These are phyloP conservation scores for Astraeus odoratus DNA, from an alignment of 768 basidiomycete genomes.

Conservation along the genomic window DNA sequence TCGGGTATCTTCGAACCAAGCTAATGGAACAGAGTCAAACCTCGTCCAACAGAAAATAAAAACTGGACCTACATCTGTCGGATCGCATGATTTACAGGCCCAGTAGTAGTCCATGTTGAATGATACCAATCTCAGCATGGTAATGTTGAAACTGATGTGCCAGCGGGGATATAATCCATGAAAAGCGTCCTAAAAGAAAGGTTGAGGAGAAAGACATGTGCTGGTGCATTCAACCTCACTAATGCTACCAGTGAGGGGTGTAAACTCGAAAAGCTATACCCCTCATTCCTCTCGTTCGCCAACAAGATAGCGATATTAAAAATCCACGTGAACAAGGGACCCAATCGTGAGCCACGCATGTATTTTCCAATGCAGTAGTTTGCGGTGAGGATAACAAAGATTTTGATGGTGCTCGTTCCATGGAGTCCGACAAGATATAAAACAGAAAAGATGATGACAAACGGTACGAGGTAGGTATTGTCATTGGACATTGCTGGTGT, in stretches of 20 bases:
- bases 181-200: constrained; percentile 44
- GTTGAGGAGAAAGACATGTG: background rate
- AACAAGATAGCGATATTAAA: constrained; percentile 75
- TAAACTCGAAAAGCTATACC: constrained; percentile 61
- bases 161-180: constrained; percentile 84
- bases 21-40: constrained; percentile 13
- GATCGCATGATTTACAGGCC: constrained; percentile 45
- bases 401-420: constrained; percentile 74
- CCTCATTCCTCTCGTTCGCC: constrained; percentile 64
- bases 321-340: constrained; percentile 60
- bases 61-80: constrained; percentile 35
- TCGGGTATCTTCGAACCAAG: constrained; percentile 35
- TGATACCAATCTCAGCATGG: constrained; percentile 88
- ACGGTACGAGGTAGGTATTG: constrained; percentile 41
- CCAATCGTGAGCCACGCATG: constrained; percentile 35
- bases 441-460: constrained; percentile 54
- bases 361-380: constrained; percentile 64
- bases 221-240: constrained; percentile 37
- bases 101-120: constrained; percentile 94
- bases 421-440: constrained; percentile 69
- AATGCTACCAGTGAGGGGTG: constrained; percentile 49
- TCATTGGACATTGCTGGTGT: constrained; percentile 20
- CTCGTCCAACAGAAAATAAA: background rate
- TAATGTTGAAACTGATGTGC: constrained; percentile 93
- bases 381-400: constrained; percentile 56